Evolutionary conservation across 2,329 filamentous ascomycete genomes (phyloP), one percentile per base, ranked within the genome.

Genomic region (Cladosporium sp.): DNA sequence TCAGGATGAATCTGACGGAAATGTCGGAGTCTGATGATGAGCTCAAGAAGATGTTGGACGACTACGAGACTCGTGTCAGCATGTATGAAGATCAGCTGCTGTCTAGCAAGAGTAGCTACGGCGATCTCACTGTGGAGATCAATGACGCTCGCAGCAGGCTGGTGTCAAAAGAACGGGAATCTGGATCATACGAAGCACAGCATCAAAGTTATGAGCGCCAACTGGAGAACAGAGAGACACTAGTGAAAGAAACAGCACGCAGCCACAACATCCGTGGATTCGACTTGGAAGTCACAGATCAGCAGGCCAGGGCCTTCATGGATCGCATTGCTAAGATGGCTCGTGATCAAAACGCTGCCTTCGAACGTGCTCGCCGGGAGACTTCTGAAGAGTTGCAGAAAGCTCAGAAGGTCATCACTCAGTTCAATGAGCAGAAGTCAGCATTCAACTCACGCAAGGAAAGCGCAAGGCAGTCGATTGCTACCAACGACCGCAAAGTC

Each of bases 171-270:
- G 77, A 81, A 59, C 77, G 70, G 1, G 87, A 91, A 64, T 81
- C 85, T 65, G 93, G 93, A 42, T 90, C 87, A 64, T 86, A 88
- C 40, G 84, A 94, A 71, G 93, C 92, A 2, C 88, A 96, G 69
- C 91, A 93, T 74, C 87, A 90, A 61, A 90, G 88, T 66, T 90
- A 94, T 69, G 90, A 97, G 69, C 84, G 88, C 3, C 89, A 97
- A 63, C 71, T 96, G 3, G 78, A 84, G 64, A 78, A 83, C 44
- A 88, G 93, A 37, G 81, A 87, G 66, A 80, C 82, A 9, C 82
- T 96, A 71, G 85, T 97, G 56, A 90, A 86, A 62, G 86, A 92
- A 58, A 85, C 90, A 36, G 91, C 93, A 15, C 80, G 84, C 45
- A 80, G 80, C 24, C 89, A 96, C 71, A 86, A 84, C 58, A 89